phyloP scores from a whole-genome alignment of 2,329 filamentous ascomycete species.

The Alternaria rosae region DNA sequence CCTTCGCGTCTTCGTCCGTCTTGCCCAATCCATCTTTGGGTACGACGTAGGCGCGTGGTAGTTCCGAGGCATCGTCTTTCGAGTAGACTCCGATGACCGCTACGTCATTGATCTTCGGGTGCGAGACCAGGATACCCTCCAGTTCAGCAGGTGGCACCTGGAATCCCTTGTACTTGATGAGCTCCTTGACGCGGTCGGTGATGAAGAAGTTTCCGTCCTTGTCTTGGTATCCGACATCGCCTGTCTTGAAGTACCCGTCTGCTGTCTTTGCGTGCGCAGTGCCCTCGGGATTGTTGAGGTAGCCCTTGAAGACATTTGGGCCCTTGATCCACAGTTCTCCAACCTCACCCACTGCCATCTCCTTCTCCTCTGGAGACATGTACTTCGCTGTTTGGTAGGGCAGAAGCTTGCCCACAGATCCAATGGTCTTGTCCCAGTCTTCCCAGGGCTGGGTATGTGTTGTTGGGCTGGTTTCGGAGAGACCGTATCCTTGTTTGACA shows the following conservation, averaged over 20 bases:
- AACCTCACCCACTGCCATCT: slow-evolving; percentile 67
- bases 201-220: slow-evolving; percentile 84
- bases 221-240: slow-evolving; percentile 84
- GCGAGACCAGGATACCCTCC: slow-evolving; percentile 54
- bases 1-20: slow-evolving; percentile 40
- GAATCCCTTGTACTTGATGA: slow-evolving; percentile 56
- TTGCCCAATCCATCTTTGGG: slow-evolving; percentile 40
- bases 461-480: slow-evolving; percentile 85
- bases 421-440: slow-evolving; percentile 78
- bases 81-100: slow-evolving; percentile 55
- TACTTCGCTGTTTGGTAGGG: slow-evolving; percentile 84
- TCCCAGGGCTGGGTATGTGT: slow-evolving; percentile 77
- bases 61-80: slow-evolving; percentile 56
- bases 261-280: slow-evolving; percentile 74
- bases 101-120: slow-evolving; percentile 49
- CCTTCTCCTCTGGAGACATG: slow-evolving; percentile 67
- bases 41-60: slow-evolving; percentile 50
- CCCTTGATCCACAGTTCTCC: slow-evolving; percentile 74
- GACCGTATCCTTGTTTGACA: slow-evolving; percentile 91
- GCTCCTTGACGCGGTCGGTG: slow-evolving; percentile 71
- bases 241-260: slow-evolving; percentile 90
- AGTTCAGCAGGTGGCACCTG: slow-evolving; percentile 59
- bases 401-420: slow-evolving; percentile 78
- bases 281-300: slow-evolving; percentile 75
- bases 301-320: slow-evolving; percentile 81